Evolutionary conservation across 2,329 filamentous ascomycete species (phyloP).

Genomic region (Nemania sp.): DNA sequence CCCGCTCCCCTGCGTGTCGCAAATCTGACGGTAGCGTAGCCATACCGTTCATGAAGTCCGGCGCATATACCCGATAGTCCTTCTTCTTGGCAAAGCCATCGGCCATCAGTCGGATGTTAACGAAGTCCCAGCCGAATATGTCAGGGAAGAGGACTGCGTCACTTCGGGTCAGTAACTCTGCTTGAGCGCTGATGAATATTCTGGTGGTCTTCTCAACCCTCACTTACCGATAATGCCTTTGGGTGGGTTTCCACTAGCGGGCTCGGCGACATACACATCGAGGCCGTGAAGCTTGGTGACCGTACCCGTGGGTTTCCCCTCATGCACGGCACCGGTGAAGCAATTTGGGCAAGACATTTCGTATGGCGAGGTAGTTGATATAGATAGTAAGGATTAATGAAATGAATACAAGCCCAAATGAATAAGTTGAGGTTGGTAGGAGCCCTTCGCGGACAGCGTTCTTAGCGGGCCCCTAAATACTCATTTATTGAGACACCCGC

Average conservation of each 20-base stretch:
- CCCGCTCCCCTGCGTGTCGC: neutral
- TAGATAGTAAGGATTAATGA: neutral
- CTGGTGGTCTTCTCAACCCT: neutral
- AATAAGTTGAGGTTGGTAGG: neutral
- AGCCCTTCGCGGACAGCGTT: too few relatives aligned
- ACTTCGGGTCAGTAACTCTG: neutral
- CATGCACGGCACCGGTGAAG: conserved; percentile 44
- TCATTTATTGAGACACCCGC: too few relatives aligned
- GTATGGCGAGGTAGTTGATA: neutral
- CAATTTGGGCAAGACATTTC: conserved; percentile 43
- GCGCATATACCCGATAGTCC: conserved; percentile 56
- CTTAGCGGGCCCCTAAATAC: too few relatives aligned
- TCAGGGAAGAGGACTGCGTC: conserved; percentile 56
- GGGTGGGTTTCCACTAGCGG: conserved; percentile 40
- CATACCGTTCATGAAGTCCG: conserved; percentile 58
- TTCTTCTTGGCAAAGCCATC: conserved; percentile 58
- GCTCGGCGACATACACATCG: conserved; percentile 52
- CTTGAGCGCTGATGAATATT: too few relatives aligned
- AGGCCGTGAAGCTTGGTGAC: conserved; percentile 53
- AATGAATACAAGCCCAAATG: neutral
- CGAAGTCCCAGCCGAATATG: conserved; percentile 59
- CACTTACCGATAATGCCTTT: conserved; percentile 49
- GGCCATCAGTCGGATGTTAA: conserved; percentile 57
- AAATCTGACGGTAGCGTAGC: neutral
- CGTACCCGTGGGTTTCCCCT: conserved; percentile 51